phyloP scores from a whole-genome alignment of 495 filamentous ascomycete species.

The Lasiosphaeria miniovina region DNA sequence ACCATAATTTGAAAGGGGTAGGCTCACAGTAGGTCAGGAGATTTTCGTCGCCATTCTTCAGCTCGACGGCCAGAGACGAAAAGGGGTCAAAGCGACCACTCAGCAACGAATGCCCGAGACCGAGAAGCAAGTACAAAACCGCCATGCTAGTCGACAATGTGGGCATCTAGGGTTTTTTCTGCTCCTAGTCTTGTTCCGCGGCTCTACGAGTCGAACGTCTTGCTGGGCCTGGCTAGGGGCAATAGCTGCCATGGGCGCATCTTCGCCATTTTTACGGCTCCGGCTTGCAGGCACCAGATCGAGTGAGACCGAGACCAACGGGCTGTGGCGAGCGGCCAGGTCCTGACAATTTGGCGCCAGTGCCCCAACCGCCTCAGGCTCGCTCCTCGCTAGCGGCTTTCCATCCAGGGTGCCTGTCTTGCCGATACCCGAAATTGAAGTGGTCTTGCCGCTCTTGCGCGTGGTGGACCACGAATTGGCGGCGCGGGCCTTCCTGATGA shows the following conservation, averaged over 20 bases:
- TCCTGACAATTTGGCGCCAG: no score
- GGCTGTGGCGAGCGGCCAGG: no score
- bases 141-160: slow-evolving; percentile 1
- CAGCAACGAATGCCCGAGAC: slow-evolving; percentile 1
- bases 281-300: no score
- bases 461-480: slow-evolving; percentile 21
- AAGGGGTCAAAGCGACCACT: slow-evolving; percentile 10
- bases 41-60: slow-evolving; percentile 3
- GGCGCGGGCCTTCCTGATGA: slow-evolving; percentile 21
- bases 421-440: background rate
- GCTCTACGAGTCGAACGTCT: no score
- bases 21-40: slow-evolving; percentile 19
- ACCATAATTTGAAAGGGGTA: background rate
- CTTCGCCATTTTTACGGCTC: no score
- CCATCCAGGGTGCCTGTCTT: background rate
- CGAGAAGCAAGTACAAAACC: slow-evolving; percentile 5
- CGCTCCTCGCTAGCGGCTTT: background rate
- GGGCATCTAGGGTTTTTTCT: background rate
- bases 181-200: background rate
- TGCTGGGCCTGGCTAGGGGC: no score
- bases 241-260: no score
- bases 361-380: no score
- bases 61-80: background rate
- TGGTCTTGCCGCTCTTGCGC: slow-evolving; percentile 5
- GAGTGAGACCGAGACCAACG: no score